Evolutionary conservation across 495 filamentous ascomycete species (phyloP).

Genomic region (Cercophora sp.): DNA sequence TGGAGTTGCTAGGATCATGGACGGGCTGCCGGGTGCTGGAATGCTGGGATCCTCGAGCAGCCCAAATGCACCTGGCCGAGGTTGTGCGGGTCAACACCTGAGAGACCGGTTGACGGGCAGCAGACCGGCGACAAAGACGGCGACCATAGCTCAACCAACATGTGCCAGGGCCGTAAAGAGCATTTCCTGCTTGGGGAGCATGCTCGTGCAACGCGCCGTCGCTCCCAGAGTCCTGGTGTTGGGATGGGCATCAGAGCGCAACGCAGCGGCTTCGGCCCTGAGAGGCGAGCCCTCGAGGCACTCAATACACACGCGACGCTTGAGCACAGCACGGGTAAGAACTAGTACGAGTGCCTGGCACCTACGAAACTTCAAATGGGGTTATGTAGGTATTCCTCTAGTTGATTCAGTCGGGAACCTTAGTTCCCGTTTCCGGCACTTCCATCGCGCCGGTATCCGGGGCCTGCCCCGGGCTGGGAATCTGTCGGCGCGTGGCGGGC

Average conservation of each 20-base stretch:
- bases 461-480: not conserved
- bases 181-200: too few relatives aligned
- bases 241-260: not conserved
- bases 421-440: slow-evolving; percentile 5
- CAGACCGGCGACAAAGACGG: too few relatives aligned
- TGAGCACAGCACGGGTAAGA: too few relatives aligned
- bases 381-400: not conserved
- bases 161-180: too few relatives aligned
- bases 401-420: not conserved
- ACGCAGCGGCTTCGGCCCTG: too few relatives aligned
- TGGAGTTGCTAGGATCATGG: not conserved
- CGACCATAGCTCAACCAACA: too few relatives aligned
- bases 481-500: too few relatives aligned
- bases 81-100: too few relatives aligned
- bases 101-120: too few relatives aligned
- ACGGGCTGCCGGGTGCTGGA: too few relatives aligned
- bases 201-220: not conserved
- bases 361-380: not conserved
- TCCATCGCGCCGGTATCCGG: not conserved
- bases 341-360: slow-evolving; percentile 1
- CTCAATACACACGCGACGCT: too few relatives aligned
- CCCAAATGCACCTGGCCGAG: slow-evolving; percentile 3
- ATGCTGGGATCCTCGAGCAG: slow-evolving; percentile 2
- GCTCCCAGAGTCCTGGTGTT: not conserved
- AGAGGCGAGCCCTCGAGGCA: too few relatives aligned